These are phyloP conservation scores for Paramecium sexaurelia DNA, from an alignment of 73 alveolate genomes.

Conservation along the genomic window DNA sequence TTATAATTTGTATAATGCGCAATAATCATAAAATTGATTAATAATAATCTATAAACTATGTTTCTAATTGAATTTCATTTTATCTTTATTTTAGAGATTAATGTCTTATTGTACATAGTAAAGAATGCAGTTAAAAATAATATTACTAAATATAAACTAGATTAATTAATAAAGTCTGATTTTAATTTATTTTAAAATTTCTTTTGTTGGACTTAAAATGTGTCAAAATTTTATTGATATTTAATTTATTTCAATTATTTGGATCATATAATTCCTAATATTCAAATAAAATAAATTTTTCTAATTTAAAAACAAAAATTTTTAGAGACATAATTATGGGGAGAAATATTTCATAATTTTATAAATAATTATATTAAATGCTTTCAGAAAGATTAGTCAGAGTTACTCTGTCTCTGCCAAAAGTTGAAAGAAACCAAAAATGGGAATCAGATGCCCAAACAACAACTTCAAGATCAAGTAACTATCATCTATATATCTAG, in stretches of 20 bases:
- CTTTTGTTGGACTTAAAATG: no score
- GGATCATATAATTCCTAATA: not conserved
- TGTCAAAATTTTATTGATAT: no score
- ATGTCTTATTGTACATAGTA: not conserved
- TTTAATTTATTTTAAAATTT: no score
- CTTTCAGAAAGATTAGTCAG: constrained; percentile 18
- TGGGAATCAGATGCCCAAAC: not conserved
- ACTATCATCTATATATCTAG: not conserved
- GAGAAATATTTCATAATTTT: not conserved
- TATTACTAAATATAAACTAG: not conserved
- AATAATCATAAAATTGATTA: not conserved
- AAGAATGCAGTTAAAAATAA: constrained; percentile 31
- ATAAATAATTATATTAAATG: not conserved
- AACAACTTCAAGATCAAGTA: not conserved
- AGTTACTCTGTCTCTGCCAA: not conserved
- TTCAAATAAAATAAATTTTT: not conserved
- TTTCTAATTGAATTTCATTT: not conserved
- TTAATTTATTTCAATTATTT: not conserved
- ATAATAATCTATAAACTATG: no score
- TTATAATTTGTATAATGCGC: not conserved
- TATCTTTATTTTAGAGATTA: not conserved
- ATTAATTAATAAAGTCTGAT: no score
- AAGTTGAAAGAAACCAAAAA: constrained; percentile 7
- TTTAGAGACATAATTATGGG: not conserved
- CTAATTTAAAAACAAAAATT: not conserved